Conservation (phyloP, 2,329 filamentous ascomycete species). For the Arthrinium phaeospermum region DNA sequence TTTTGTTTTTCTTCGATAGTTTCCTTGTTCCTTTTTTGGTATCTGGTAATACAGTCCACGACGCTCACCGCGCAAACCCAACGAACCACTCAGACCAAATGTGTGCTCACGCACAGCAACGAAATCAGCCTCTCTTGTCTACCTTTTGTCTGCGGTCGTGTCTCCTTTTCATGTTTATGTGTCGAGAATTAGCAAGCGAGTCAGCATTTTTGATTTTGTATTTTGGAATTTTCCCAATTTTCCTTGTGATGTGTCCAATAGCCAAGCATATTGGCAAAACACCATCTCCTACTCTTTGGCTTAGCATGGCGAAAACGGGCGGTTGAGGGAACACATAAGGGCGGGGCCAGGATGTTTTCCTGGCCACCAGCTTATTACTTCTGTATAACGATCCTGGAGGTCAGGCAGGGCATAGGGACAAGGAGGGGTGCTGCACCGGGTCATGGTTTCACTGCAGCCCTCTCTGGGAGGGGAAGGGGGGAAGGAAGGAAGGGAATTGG, state of each 20-base stretch:
- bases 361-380: conserved; percentile 32
- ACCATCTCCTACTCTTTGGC: conserved; percentile 29
- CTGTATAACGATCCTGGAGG: conserved; percentile 39
- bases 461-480: conserved; percentile 28
- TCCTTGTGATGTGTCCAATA: conserved; percentile 27
- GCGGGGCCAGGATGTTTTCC: conserved; percentile 27
- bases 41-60: conserved; percentile 37
- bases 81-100: conserved; percentile 34
- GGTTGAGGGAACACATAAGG: conserved; percentile 30
- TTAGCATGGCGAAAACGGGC: conserved; percentile 41
- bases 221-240: conserved; percentile 34
- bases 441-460: conserved; percentile 21
- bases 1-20: conserved; percentile 23
- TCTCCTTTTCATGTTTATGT: conserved; percentile 36
- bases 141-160: conserved; percentile 22
- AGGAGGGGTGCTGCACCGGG: conserved; percentile 10
- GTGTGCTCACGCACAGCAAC: conserved; percentile 40
- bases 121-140: conserved; percentile 29
- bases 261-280: conserved; percentile 1
- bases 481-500: conserved; percentile 25
- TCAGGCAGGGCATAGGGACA: conserved; percentile 21
- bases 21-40: conserved; percentile 27
- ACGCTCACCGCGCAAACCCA: conserved; percentile 38
- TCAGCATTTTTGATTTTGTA: conserved; percentile 45
- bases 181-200: conserved; percentile 43